Conservation (phyloP, 2,329 filamentous ascomycete species). For the Nemania sp. region DNA sequence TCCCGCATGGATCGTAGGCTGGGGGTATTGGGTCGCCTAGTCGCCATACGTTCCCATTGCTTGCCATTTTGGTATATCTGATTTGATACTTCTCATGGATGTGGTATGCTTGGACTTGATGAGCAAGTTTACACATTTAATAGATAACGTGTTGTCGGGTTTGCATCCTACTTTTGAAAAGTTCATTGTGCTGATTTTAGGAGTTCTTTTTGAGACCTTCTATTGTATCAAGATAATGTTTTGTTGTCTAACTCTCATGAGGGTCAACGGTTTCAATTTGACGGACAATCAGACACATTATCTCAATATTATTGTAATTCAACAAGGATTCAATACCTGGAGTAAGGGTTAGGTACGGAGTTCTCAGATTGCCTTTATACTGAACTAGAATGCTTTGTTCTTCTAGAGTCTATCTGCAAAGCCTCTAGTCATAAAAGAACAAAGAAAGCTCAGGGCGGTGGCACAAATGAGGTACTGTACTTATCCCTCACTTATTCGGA, state of each 20-base stretch:
- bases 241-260: background rate
- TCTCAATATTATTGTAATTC: background rate
- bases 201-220: background rate
- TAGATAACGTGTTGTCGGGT: background rate
- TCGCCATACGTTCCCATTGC: conserved; percentile 14
- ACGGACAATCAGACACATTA: background rate
- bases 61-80: conserved; percentile 12
- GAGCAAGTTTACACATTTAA: background rate
- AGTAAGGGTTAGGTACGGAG: no score
- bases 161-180: background rate
- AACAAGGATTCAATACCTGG: no score
- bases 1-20: conserved; percentile 30
- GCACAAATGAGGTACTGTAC: background rate
- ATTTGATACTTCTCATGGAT: background rate
- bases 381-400: conserved; percentile 8
- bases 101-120: background rate
- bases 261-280: background rate
- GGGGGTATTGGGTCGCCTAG: conserved; percentile 24
- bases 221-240: background rate
- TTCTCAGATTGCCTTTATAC: background rate
- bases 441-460: background rate
- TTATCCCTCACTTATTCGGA: background rate
- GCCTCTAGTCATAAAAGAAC: background rate
- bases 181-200: no score
- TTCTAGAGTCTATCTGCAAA: background rate